A percentile compares a stretch with the other conserved stretches of the same genome.
Conservation (phyloP, 179 eudicot species). For the Beta lomatogona region DNA sequence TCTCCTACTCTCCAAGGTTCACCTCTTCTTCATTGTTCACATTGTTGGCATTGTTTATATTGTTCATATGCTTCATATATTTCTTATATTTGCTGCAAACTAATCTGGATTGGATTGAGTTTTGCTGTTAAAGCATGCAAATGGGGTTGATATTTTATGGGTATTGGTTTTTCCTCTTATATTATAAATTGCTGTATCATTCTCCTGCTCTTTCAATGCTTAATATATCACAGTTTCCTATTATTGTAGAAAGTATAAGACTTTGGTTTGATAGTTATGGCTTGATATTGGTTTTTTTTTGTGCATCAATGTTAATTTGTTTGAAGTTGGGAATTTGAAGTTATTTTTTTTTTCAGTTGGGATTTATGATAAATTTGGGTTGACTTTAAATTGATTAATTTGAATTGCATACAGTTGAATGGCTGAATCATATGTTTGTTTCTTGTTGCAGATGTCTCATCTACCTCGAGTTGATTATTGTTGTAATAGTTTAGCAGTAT, state of each 20-base stretch:
- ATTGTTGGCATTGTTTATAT: background rate
- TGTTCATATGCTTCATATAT: background rate
- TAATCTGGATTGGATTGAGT: background rate
- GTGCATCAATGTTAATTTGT: background rate
- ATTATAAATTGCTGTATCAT: background rate
- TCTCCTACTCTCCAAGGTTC: slow-evolving; percentile 26
- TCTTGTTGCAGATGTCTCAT: background rate
- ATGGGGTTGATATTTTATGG: too few species aligned
- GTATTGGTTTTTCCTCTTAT: too few species aligned
- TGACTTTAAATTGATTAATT: background rate
- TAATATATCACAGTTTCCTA: too few species aligned
- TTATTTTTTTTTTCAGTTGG: background rate
- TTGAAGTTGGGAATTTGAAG: background rate
- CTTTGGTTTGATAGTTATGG: background rate
- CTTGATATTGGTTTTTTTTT: background rate
- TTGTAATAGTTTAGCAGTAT: background rate
- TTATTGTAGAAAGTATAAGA: background rate
- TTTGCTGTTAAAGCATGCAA: background rate
- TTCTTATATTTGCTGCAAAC: background rate
- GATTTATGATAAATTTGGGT: background rate
- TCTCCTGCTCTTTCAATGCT: background rate
- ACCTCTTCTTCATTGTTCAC: background rate
- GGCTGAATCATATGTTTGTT: background rate
- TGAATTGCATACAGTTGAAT: background rate
- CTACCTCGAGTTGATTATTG: background rate